phyloP scores from a whole-genome alignment of 2,329 filamentous ascomycete genomes.

The Cladophialophora immunda region DNA sequence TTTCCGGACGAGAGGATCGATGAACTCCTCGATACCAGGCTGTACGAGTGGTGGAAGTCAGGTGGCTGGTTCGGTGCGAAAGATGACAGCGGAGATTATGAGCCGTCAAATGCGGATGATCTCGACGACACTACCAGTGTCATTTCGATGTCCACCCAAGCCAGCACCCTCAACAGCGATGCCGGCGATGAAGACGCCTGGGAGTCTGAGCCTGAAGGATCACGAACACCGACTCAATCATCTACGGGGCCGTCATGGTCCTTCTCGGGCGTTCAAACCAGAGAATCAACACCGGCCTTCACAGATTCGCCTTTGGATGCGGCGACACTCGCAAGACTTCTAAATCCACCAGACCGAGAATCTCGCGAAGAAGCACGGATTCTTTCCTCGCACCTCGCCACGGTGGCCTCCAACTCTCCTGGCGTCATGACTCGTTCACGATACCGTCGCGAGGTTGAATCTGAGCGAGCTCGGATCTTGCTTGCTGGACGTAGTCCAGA shows the following conservation, averaged over 20 bases:
- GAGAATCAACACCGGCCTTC: constrained; percentile 54
- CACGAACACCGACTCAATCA: constrained; percentile 76
- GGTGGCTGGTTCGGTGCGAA: constrained; percentile 86
- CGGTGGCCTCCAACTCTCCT: constrained; percentile 28
- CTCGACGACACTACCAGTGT: constrained; percentile 82
- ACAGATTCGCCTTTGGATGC: constrained; percentile 73
- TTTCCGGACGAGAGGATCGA: constrained; percentile 49
- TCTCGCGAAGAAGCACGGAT: constrained; percentile 82
- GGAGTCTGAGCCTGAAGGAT: constrained; percentile 59
- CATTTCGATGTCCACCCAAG: constrained; percentile 69
- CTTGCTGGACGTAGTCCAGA: constrained; percentile 54
- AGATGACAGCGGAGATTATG: constrained; percentile 82
- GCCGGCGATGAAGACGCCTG: constrained; percentile 59
- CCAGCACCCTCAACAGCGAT: constrained; percentile 56
- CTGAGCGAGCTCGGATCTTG: constrained; percentile 75
- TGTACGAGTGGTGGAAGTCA: constrained; percentile 85
- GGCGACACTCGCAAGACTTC: constrained; percentile 76
- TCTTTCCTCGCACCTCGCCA: constrained; percentile 77
- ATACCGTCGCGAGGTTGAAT: constrained; percentile 73
- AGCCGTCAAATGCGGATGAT: constrained; percentile 62
- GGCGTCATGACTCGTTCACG: constrained; percentile 80
- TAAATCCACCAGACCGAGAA: constrained; percentile 80
- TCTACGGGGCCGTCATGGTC: constrained; percentile 56
- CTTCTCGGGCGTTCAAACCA: constrained; percentile 32
- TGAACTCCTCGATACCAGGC: constrained; percentile 74